Evolutionary conservation across 768 basidiomycete species (phyloP).

Genomic region (Xerocomellus dryophilus): DNA sequence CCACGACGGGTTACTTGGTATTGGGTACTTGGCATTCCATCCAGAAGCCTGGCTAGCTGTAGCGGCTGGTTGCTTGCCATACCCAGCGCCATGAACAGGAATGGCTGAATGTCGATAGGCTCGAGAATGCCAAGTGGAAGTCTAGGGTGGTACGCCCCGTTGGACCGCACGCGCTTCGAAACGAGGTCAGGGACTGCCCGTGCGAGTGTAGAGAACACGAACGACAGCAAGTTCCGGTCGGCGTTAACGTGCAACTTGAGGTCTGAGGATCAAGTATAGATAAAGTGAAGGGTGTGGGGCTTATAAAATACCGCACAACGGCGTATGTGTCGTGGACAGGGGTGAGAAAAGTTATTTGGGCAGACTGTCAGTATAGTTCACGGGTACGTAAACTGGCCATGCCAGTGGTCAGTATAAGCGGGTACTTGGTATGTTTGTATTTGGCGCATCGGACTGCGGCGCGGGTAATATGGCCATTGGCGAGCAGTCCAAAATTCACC

Average conservation of each 20-base stretch:
- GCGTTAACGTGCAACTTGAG: not conserved
- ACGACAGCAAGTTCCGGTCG: conserved; percentile 7
- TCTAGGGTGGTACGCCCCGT: conserved; percentile 4
- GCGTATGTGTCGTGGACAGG: not conserved
- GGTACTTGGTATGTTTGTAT: not conserved
- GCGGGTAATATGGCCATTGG: not conserved
- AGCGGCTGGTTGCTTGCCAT: not conserved
- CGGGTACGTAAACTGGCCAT: conserved; percentile 10
- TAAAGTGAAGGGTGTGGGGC: not conserved
- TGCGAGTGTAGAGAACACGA: conserved; percentile 14
- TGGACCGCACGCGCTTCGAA: conserved; percentile 1
- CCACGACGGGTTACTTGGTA: not conserved
- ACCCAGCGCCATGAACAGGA: not conserved
- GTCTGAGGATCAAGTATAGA: not conserved
- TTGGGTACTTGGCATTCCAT: not conserved
- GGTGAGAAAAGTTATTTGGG: conserved; percentile 7
- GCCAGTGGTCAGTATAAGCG: not conserved
- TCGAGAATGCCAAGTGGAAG: not conserved
- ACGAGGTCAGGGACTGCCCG: conserved; percentile 18
- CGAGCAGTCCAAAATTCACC: not conserved
- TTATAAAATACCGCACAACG: not conserved
- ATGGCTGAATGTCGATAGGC: not conserved
- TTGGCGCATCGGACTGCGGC: not conserved
- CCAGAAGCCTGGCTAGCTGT: conserved; percentile 10
- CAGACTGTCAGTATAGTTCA: too few species aligned